Evolutionary conservation across 1,139 yeast genomes (phyloP).

Genomic region (Taphrina flavorubra): DNA sequence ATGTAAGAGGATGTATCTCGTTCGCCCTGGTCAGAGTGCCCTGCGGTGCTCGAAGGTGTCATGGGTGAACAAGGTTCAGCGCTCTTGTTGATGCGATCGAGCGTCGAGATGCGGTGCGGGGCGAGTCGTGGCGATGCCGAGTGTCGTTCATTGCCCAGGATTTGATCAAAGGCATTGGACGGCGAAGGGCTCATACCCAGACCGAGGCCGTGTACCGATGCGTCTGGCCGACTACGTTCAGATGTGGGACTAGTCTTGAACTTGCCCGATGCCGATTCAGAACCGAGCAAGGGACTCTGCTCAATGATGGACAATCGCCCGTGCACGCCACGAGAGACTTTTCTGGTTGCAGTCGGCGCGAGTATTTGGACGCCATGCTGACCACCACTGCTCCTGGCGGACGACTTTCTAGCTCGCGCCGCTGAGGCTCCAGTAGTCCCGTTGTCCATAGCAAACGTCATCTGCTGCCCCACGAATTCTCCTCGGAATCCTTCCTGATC

Average conservation of each 20-base stretch:
- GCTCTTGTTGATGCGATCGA: slow-evolving; percentile 26
- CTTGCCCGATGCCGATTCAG: not conserved
- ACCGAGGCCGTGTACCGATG: slow-evolving; percentile 23
- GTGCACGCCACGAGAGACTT: not conserved
- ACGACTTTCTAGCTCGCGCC: not conserved
- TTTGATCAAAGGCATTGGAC: slow-evolving; percentile 17
- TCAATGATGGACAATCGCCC: slow-evolving; percentile 23
- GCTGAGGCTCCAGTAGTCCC: not conserved
- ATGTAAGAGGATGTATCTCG: not conserved
- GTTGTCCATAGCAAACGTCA: not conserved
- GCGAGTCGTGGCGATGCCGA: not conserved
- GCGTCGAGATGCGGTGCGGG: slow-evolving; percentile 6
- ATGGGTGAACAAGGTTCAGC: not conserved
- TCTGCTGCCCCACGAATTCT: not conserved
- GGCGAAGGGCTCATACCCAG: slow-evolving; percentile 15
- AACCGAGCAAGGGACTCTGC: slow-evolving; percentile 13
- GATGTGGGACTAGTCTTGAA: not conserved
- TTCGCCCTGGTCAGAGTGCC: slow-evolving; percentile 2
- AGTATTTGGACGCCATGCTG: not conserved
- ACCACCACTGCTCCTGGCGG: not conserved
- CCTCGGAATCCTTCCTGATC: slow-evolving; percentile 1
- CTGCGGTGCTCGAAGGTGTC: not conserved
- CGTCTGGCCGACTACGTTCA: not conserved
- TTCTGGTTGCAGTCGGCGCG: slow-evolving; percentile 5
- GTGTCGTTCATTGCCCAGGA: not conserved